Base-by-base conservation (phyloP, 2,329 filamentous ascomycete species). In the Didymella keratinophila region DNA sequence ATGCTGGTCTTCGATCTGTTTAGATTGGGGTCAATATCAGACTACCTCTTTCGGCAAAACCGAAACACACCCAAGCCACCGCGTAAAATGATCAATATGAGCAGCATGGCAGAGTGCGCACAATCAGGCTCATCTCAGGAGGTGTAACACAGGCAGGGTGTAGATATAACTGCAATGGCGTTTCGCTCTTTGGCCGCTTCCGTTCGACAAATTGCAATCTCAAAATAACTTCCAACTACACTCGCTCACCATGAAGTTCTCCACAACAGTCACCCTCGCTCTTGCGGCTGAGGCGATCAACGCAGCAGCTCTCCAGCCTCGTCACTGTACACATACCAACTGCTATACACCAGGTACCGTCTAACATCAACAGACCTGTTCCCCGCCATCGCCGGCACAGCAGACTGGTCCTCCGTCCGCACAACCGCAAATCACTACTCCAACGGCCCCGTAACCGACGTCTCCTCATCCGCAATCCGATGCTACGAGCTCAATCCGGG, bases 381-480 rank as follows among this genome's bases (percentile, higher is more conserved):
- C 41, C 45, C 45, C 8, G 37, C 52, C n/a, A 39, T 72, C 18
- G 59, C 60, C 28, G 66, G 65, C 27, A 67, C 70, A n/a, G 42
- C 59, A 14, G 66, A 73, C 51, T 75, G 73, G 73, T 62, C 70
- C 43, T 69, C 67, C 25, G 71, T 76, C 47, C 71, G 74, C 43
- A 66, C 64, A 49, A 76, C 74, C 14, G 62, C 63, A 30, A 76
- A 76, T 64, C 64, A 65, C 60, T 65, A 75, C 36, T 64, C 60
- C 52, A 71, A 73, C 44, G 74, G 52, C 16, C 67, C 68, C 18
- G 60, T 74, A 23, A 66, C 61, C 21, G 74, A 78, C 42, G 71
- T 76, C 16, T 62, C 62, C 11, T 70, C 69, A 2, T 18, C 53
- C 4, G 68, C 70, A 32, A 71, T 78, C 28, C 71, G 75, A 27